A percentile compares a stretch with the other conserved stretches of the same genome.
Evolutionary conservation across 345 rosid species (phyloP).

Genomic region (Atalantia buxifolia): DNA sequence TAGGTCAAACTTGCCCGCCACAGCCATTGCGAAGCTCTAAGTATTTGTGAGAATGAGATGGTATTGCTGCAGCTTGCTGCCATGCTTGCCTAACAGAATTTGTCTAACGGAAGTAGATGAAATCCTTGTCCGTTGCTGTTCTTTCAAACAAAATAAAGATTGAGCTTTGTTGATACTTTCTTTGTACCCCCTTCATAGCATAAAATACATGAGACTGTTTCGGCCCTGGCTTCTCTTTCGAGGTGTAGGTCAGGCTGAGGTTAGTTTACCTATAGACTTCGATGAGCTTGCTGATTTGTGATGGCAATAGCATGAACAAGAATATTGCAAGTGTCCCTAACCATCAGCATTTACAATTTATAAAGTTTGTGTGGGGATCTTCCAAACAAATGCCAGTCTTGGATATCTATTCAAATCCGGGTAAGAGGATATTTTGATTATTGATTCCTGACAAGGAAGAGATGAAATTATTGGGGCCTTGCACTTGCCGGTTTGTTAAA

Average conservation of each 20-base stretch:
- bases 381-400: neutral
- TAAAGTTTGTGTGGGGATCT: too few species aligned
- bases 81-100: neutral
- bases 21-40: conserved; percentile 64
- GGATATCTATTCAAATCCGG: neutral
- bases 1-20: conserved; percentile 47
- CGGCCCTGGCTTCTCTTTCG: too few species aligned
- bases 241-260: too few species aligned
- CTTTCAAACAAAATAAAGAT: neutral
- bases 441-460: neutral
- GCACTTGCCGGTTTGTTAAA: too few species aligned
- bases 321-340: neutral
- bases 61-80: neutral
- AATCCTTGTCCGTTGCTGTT: neutral
- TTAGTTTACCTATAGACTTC: too few species aligned
- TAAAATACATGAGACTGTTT: too few species aligned
- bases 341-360: too few species aligned
- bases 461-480: neutral
- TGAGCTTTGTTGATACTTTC: too few species aligned
- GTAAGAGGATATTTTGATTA: neutral
- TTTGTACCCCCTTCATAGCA: too few species aligned
- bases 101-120: neutral
- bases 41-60: neutral
- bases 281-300: too few species aligned
- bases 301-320: neutral